A percentile compares a stretch with the other conserved stretches of the same genome.
Evolutionary conservation across 2,329 filamentous ascomycete genomes (phyloP).

Genomic region (Diaporthe nobilis): DNA sequence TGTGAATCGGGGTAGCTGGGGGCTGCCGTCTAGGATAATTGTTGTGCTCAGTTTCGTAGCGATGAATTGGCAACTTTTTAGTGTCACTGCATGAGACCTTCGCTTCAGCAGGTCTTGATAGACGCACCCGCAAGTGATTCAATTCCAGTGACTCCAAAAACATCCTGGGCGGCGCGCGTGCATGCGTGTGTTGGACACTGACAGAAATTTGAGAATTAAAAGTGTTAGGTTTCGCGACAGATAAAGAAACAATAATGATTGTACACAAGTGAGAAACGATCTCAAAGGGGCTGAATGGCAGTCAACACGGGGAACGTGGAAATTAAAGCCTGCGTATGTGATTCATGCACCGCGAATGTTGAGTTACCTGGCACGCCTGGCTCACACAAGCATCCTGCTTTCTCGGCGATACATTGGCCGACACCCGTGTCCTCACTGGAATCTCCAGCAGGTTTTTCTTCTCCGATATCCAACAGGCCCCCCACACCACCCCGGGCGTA

Average conservation of each 20-base stretch:
- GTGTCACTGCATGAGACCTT: not conserved
- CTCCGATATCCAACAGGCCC: not conserved
- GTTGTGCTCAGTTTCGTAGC: not conserved
- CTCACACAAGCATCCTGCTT: not conserved
- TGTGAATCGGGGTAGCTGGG: not conserved
- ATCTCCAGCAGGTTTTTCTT: not conserved
- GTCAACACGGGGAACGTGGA: not conserved
- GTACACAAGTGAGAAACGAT: no score
- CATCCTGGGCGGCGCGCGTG: no score
- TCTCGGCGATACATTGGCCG: not conserved
- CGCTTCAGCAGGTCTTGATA: not conserved
- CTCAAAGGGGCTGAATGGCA: not conserved
- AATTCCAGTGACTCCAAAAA: not conserved
- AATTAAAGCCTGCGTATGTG: not conserved
- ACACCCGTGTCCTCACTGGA: not conserved
- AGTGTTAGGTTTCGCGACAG: no score
- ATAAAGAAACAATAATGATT: not conserved
- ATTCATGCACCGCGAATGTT: not conserved
- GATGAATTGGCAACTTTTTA: not conserved
- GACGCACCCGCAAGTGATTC: not conserved
- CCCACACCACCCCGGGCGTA: not conserved
- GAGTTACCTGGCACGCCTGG: not conserved
- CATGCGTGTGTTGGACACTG: not conserved
- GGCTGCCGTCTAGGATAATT: not conserved
- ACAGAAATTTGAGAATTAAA: not conserved